Conservation (phyloP, 306 rosid species). For the Clitoria ternatea region DNA sequence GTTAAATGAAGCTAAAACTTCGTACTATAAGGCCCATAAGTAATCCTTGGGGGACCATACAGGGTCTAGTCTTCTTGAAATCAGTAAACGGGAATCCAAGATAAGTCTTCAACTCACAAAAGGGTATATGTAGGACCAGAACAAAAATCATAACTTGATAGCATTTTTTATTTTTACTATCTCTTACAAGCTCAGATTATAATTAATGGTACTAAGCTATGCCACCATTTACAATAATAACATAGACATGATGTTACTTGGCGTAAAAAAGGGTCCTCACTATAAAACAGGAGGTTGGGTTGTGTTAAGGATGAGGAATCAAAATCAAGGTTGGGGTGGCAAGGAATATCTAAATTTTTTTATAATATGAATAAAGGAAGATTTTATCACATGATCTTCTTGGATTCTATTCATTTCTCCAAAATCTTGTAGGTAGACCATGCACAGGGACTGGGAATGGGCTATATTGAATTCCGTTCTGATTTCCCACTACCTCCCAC, state of each 20-base stretch:
- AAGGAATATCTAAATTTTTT: conserved; percentile 9
- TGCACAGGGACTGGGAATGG: conserved; percentile 86
- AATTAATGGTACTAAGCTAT: background rate
- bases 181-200: background rate
- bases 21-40: background rate
- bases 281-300: conserved; percentile 32
- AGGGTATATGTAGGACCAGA: background rate
- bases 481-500: conserved; percentile 71
- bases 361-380: conserved; percentile 5
- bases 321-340: conserved; percentile 22
- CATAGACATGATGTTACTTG: background rate
- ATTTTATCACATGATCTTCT: conserved; percentile 9
- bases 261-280: conserved; percentile 25
- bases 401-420: conserved; percentile 43
- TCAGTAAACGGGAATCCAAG: background rate
- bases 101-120: background rate
- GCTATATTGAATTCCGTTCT: conserved; percentile 68
- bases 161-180: background rate
- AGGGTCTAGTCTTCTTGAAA: background rate
- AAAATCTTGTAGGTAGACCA: conserved; percentile 82
- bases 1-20: background rate
- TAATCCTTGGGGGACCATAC: background rate
- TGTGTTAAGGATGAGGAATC: conserved; percentile 14
- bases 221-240: conserved; percentile 19
- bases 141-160: background rate